A percentile compares a stretch with the other conserved stretches of the same genome.
phyloP scores from a whole-genome alignment of 305 asterid species.

The Fraxinus ornus region DNA sequence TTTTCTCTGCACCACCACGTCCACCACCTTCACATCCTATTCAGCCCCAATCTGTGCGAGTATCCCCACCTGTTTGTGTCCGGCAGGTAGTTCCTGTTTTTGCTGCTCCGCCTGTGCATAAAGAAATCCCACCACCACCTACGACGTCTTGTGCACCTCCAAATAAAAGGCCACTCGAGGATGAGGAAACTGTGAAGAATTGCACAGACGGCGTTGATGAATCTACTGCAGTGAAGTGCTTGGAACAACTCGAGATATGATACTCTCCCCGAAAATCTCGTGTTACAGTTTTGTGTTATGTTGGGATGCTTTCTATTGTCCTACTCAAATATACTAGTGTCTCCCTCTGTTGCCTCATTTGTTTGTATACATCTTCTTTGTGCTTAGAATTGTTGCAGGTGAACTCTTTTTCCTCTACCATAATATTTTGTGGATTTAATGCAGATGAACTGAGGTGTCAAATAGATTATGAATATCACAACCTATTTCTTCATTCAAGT shows the following conservation, averaged over 20 bases:
- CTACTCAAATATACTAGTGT: neutral
- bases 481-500: neutral
- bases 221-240: conserved; percentile 58
- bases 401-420: neutral
- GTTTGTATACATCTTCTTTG: neutral
- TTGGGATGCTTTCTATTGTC: conserved; percentile 4
- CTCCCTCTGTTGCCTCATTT: neutral
- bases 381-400: neutral
- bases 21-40: conserved; percentile 33
- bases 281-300: conserved; percentile 18
- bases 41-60: conserved; percentile 34
- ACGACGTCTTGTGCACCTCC: conserved; percentile 22
- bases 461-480: neutral
- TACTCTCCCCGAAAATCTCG: conserved; percentile 21
- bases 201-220: conserved; percentile 43
- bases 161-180: conserved; percentile 23
- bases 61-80: conserved; percentile 48
- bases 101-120: conserved; percentile 35
- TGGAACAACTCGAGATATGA: conserved; percentile 75
- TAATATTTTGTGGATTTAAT: neutral
- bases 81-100: conserved; percentile 53
- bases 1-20: conserved; percentile 64
- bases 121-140: conserved; percentile 24
- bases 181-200: conserved; percentile 27
- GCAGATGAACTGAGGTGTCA: neutral